phyloP scores from a whole-genome alignment of 805 yeast species.

The Nakazawaea sp. region DNA sequence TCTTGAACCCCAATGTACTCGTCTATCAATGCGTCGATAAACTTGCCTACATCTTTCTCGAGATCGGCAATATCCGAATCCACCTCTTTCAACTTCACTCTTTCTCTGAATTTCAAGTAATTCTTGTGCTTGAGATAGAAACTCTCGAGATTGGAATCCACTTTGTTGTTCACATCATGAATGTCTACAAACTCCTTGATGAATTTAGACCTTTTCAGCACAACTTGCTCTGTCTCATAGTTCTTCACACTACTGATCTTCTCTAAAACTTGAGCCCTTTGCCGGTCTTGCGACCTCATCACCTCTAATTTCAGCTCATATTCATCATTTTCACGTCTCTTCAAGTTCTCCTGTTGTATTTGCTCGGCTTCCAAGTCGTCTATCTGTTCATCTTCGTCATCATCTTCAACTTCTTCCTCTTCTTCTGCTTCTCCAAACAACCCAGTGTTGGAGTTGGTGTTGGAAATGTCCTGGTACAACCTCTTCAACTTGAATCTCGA shows the following conservation, averaged over 20 bases:
- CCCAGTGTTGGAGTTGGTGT: conserved; percentile 13
- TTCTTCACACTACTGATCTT: conserved; percentile 27
- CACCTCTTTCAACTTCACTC: conserved; percentile 34
- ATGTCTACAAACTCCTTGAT: conserved; percentile 22
- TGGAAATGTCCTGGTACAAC: conserved; percentile 24
- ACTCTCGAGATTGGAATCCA: conserved; percentile 21
- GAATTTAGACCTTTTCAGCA: conserved; percentile 17
- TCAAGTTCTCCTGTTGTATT: conserved; percentile 15
- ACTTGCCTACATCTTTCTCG: conserved; percentile 25
- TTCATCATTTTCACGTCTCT: conserved; percentile 14
- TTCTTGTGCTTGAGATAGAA: conserved; percentile 37
- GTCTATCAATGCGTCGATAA: conserved; percentile 36
- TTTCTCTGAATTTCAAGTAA: conserved; percentile 32
- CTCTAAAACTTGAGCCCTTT: conserved; percentile 24
- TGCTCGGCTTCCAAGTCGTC: conserved; percentile 17
- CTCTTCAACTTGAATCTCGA: conserved; percentile 40
- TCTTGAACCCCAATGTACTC: conserved; percentile 50
- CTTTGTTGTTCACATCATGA: conserved; percentile 20
- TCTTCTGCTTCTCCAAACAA: conserved; percentile 19
- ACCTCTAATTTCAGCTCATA: conserved; percentile 13
- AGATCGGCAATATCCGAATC: conserved; percentile 35
- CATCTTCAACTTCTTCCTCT: conserved; percentile 21
- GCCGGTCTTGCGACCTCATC: conserved; percentile 18
- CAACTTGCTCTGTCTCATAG: conserved; percentile 16
- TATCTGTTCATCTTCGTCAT: conserved; percentile 18